Conservation (phyloP, 2,329 filamentous ascomycete species). For the Fusarium begoniae region DNA sequence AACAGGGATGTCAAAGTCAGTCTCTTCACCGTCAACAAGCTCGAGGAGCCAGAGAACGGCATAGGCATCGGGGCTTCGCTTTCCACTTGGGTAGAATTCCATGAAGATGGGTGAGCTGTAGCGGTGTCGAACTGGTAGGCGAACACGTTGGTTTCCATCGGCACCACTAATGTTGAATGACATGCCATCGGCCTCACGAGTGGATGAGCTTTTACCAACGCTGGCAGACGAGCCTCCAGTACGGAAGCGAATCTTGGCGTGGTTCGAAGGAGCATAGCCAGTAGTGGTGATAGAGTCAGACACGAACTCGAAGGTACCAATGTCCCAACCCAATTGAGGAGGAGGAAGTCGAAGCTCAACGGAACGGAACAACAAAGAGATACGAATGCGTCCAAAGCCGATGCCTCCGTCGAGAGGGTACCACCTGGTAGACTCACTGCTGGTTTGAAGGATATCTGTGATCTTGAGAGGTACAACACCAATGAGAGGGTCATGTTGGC, state of each 20-base stretch:
- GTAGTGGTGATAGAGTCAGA: conserved; percentile 74
- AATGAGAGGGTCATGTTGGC: conserved; percentile 93
- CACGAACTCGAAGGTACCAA: conserved; percentile 91
- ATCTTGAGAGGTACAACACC: conserved; percentile 91
- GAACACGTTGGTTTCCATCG: conserved; percentile 58
- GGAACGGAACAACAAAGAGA: conserved; percentile 89
- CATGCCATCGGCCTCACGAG: conserved; percentile 64
- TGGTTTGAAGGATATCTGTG: conserved; percentile 86
- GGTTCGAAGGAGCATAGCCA: conserved; percentile 69
- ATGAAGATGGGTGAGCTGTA: conserved; percentile 92
- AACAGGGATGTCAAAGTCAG: conserved; percentile 85
- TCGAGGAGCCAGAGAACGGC: conserved; percentile 88
- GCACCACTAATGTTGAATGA: conserved; percentile 59
- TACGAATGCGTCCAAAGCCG: conserved; percentile 87
- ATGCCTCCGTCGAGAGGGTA: conserved; percentile 97
- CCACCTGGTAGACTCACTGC: conserved; percentile 88
- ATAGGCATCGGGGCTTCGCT: conserved; percentile 77
- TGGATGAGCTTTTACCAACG: conserved; percentile 70
- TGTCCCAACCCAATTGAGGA: conserved; percentile 88
- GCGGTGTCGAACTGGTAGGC: conserved; percentile 87
- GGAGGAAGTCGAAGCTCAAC: conserved; percentile 88
- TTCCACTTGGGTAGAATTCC: conserved; percentile 78
- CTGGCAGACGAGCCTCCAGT: conserved; percentile 85
- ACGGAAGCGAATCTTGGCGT: conserved; percentile 79
- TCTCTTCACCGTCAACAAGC: conserved; percentile 80